phyloP scores from a whole-genome alignment of 78 protist species.

The Emiliania huxleyi region DNA sequence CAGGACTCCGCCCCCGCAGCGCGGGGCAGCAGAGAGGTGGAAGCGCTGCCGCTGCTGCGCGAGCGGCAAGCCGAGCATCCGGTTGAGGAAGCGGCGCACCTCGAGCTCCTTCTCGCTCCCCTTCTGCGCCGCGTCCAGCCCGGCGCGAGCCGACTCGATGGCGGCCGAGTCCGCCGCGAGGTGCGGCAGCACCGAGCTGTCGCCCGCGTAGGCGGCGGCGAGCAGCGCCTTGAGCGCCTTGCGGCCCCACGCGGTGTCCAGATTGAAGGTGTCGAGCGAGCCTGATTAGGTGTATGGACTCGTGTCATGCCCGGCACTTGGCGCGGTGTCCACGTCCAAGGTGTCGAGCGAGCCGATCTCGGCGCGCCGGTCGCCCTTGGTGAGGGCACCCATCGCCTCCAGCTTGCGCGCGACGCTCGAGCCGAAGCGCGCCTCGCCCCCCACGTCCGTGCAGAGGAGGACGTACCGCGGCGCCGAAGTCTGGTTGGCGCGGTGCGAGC shows the following conservation, averaged over 20 bases:
- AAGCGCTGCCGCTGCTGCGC: not conserved
- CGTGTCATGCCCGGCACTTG: too few species aligned
- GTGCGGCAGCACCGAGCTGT: not conserved
- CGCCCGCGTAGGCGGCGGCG: not conserved
- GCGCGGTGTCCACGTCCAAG: too few species aligned
- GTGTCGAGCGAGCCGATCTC: not conserved
- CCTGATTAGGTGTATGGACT: too few species aligned
- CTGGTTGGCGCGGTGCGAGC: constrained; percentile 30
- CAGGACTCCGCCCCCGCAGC: too few species aligned
- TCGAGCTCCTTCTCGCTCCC: not conserved
- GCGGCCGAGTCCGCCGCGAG: not conserved
- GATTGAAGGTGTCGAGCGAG: not conserved
- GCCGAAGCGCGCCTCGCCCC: constrained; percentile 9
- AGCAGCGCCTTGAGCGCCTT: not conserved
- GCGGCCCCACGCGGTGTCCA: not conserved
- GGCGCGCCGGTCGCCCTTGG: not conserved
- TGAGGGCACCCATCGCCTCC: not conserved
- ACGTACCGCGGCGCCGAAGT: constrained; percentile 3
- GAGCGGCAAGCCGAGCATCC: not conserved
- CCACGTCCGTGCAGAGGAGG: not conserved
- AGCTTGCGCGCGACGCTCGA: not conserved
- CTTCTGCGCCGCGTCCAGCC: too few species aligned
- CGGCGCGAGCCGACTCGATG: too few species aligned
- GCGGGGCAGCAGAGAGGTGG: too few species aligned
- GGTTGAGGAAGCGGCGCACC: not conserved